phyloP scores from a whole-genome alignment of 169 alveolate genomes.

The Babesia ovis region DNA sequence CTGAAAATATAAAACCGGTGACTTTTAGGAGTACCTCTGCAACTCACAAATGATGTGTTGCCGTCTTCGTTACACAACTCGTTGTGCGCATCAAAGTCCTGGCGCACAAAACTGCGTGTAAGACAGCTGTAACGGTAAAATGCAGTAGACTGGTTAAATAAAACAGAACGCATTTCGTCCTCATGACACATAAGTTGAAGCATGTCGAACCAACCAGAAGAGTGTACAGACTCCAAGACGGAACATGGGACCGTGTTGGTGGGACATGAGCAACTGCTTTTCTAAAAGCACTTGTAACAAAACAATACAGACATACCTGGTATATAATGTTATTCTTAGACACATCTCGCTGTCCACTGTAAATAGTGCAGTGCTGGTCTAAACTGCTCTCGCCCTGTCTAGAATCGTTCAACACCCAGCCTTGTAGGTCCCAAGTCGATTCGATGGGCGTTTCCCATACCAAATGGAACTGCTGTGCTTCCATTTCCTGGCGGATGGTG shows the following conservation, averaged over 20 bases:
- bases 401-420: slow-evolving; percentile 24
- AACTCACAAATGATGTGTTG: slow-evolving; percentile 57
- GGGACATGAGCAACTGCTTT: slow-evolving; percentile 61
- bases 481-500: slow-evolving; percentile 2
- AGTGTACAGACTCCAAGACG: slow-evolving; percentile 49
- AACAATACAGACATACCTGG: slow-evolving; percentile 31
- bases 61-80: slow-evolving; percentile 58
- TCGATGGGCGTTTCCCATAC: slow-evolving; percentile 24
- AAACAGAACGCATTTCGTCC: slow-evolving; percentile 56
- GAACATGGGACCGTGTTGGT: slow-evolving; percentile 27
- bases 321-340: slow-evolving; percentile 50
- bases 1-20: slow-evolving; percentile 11
- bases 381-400: neutral
- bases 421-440: slow-evolving; percentile 18
- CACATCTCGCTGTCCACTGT: slow-evolving; percentile 50
- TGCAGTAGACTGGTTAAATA: slow-evolving; percentile 31
- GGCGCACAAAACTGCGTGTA: slow-evolving; percentile 43
- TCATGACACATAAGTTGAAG: slow-evolving; percentile 36
- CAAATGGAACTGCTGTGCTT: neutral
- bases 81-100: slow-evolving; percentile 64
- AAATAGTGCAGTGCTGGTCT: slow-evolving; percentile 27
- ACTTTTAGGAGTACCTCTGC: slow-evolving; percentile 22
- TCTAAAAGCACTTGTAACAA: slow-evolving; percentile 8
- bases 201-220: slow-evolving; percentile 39
- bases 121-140: slow-evolving; percentile 59